Conservation (phyloP, 257 asterid species). For the Solanum rostratum region DNA sequence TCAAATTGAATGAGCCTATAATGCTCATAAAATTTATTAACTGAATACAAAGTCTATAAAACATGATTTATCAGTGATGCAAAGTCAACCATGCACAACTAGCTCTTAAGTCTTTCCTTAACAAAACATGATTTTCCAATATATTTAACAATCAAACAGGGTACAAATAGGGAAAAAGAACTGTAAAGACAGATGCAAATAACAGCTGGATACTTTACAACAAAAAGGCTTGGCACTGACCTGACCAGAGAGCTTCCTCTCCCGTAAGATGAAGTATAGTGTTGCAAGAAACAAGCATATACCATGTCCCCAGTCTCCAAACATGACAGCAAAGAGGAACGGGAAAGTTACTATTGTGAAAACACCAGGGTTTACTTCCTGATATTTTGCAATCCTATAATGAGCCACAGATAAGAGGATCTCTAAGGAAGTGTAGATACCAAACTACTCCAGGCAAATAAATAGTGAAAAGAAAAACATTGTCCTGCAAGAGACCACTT, state of each 20-base stretch:
- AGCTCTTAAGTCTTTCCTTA: background rate
- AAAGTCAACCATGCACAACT: background rate
- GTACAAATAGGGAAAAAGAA: background rate
- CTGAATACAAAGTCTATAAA: background rate
- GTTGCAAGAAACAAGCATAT: conserved; percentile 48
- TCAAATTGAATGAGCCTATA: background rate
- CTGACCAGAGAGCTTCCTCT: conserved; percentile 49
- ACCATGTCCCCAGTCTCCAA: conserved; percentile 76
- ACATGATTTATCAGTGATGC: background rate
- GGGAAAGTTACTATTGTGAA: conserved; percentile 53
- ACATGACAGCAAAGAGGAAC: conserved; percentile 60
- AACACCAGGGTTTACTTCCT: conserved; percentile 60
- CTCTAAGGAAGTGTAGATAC: background rate
- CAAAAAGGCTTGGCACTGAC: conserved; percentile 6
- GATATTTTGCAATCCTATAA: conserved; percentile 51
- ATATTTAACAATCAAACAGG: background rate
- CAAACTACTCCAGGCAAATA: background rate
- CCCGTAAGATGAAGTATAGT: conserved; percentile 32
- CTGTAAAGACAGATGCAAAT: background rate
- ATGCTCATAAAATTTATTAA: background rate
- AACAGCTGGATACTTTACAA: background rate
- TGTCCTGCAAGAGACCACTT: background rate
- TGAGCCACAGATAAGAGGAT: background rate
- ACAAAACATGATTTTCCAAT: background rate
- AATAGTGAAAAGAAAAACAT: background rate